phyloP scores from a whole-genome alignment of 2,329 filamentous ascomycete species.

The Westerdykella ornata region DNA sequence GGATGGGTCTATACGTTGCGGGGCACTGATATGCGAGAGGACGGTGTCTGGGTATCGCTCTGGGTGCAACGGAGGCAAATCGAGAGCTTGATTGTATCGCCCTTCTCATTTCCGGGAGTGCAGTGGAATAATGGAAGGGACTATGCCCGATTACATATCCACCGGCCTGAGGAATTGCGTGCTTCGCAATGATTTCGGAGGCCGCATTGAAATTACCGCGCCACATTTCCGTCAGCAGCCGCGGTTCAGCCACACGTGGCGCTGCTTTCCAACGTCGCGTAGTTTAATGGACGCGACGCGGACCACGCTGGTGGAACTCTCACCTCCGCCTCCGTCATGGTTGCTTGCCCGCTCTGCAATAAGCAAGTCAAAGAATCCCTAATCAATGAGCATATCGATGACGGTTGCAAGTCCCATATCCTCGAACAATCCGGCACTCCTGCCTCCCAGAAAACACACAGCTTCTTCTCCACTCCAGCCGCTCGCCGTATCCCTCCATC shows the following conservation, averaged over 20 bases:
- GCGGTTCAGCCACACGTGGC: conserved; percentile 3
- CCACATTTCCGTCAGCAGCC: conserved; percentile 27
- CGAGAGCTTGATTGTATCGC: conserved; percentile 6
- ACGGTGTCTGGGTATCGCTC: not conserved
- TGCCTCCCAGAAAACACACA: conserved; percentile 37
- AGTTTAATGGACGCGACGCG: conserved; percentile 19
- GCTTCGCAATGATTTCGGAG: conserved; percentile 9
- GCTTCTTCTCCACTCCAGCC: conserved; percentile 52
- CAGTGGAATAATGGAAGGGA: not conserved
- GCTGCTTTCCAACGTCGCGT: not conserved
- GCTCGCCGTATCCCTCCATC: conserved; percentile 32
- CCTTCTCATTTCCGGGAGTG: conserved; percentile 7
- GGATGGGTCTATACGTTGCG: conserved; percentile 16
- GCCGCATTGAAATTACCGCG: conserved; percentile 1
- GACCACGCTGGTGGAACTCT: conserved; percentile 2
- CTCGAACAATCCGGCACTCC: conserved; percentile 43
- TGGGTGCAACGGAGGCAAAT: conserved; percentile 1
- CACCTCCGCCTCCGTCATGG: conserved; percentile 37
- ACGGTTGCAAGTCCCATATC: conserved; percentile 63
- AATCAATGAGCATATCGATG: conserved; percentile 91
- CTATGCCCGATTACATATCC: not conserved
- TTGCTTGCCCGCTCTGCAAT: conserved; percentile 76
- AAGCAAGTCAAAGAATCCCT: conserved; percentile 62
- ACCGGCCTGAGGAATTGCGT: conserved; percentile 18
- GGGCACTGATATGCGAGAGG: conserved; percentile 5